A percentile compares a stretch with the other conserved stretches of the same genome.
These are phyloP conservation scores for Cnidoscolus chayamansa DNA, from an alignment of 441 rosid species.

Conservation along the genomic window DNA sequence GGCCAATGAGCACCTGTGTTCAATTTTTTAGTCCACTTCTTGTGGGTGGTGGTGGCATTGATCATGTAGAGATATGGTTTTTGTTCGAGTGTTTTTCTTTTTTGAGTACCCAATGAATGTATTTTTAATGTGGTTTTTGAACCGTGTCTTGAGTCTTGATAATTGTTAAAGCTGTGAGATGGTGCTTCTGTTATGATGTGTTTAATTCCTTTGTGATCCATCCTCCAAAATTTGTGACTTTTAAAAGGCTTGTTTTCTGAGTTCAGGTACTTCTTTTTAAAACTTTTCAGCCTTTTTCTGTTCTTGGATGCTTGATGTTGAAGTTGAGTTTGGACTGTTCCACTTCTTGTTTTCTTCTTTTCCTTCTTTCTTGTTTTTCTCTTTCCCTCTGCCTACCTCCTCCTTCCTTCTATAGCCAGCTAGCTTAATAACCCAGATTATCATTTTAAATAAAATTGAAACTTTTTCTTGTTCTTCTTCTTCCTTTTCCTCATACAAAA, in stretches of 20 bases:
- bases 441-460: background rate
- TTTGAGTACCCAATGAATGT: background rate
- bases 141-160: background rate
- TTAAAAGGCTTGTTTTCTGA: slow-evolving; percentile 29
- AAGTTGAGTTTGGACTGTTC: slow-evolving; percentile 49
- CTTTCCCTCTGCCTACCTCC: background rate
- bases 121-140: too few relatives aligned
- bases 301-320: slow-evolving; percentile 42
- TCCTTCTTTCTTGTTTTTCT: background rate
- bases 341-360: slow-evolving; percentile 25
- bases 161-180: slow-evolving; percentile 22
- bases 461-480: background rate
- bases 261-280: slow-evolving; percentile 31
- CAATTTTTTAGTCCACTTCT: background rate
- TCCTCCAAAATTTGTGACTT: slow-evolving; percentile 31
- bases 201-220: slow-evolving; percentile 27
- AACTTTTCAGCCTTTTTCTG: slow-evolving; percentile 40
- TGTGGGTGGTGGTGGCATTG: background rate
- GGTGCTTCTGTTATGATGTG: slow-evolving; percentile 26
- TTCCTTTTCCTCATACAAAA: background rate
- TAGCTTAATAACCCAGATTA: background rate
- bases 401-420: background rate
- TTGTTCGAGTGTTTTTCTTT: background rate
- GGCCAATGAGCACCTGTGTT: background rate
- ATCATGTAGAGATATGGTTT: background rate